Evolutionary conservation across 2,329 filamentous ascomycete genomes (phyloP).

Genomic region (Nemania sp.): DNA sequence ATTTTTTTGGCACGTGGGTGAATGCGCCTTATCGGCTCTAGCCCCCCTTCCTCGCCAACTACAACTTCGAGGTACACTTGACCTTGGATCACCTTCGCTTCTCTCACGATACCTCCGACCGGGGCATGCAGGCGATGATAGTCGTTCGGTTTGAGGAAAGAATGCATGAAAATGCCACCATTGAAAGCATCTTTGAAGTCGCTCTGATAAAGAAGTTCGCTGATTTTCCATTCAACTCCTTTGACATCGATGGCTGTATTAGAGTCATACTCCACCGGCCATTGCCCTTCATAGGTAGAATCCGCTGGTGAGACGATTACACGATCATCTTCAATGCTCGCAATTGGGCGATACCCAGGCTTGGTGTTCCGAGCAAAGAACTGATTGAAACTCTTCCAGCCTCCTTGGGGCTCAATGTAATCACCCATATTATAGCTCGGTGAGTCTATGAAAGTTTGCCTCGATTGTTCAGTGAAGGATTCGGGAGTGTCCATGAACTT

Average conservation of each 20-base stretch:
- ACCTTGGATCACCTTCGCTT: conserved; percentile 22
- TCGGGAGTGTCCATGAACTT: conserved; percentile 13
- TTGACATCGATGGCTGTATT: conserved; percentile 5
- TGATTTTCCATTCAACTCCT: conserved; percentile 6
- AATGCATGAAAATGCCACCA: conserved; percentile 20
- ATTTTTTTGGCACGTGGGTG: neutral
- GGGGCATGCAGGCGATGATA: conserved; percentile 29
- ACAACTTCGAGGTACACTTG: conserved; percentile 23
- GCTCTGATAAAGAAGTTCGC: conserved; percentile 4
- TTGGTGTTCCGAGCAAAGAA: conserved; percentile 27
- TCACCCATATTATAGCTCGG: neutral
- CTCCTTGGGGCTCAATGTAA: conserved; percentile 15
- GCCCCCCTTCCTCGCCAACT: neutral
- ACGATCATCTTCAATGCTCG: neutral
- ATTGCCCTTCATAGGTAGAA: conserved; percentile 11
- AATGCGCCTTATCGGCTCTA: neutral
- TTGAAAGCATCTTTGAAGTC: conserved; percentile 1
- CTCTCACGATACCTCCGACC: conserved; percentile 13
- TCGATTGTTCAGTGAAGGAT: conserved; percentile 8
- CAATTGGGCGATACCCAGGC: conserved; percentile 16
- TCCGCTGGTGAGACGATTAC: conserved; percentile 15
- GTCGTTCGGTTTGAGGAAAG: conserved; percentile 20
- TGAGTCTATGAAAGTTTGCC: conserved; percentile 4
- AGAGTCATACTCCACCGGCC: conserved; percentile 1
- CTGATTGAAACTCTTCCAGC: conserved; percentile 31